phyloP scores from a whole-genome alignment of 73 alveolate species.

The Paraurostyla sp. region DNA sequence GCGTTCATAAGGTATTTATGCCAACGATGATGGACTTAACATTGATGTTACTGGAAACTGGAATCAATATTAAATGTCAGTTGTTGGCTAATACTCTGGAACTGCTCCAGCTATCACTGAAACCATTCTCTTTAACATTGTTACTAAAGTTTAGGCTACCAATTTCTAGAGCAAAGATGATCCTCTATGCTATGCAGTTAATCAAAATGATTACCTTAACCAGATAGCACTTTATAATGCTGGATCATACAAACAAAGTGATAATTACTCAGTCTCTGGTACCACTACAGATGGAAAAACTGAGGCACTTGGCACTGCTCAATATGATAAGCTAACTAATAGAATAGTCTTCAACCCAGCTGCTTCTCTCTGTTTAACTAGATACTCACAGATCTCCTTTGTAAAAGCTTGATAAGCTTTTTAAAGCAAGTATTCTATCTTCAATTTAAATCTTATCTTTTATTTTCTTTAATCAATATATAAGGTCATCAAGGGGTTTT shows the following conservation, averaged over 20 bases:
- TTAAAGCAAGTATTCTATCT: no score
- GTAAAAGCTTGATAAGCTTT: no score
- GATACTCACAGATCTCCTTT: neutral
- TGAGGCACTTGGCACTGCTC: neutral
- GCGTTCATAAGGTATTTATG: conserved; percentile 18
- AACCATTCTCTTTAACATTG: no score
- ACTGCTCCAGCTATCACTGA: neutral
- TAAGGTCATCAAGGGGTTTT: no score
- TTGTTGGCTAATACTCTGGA: neutral
- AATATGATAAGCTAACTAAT: conserved; percentile 1
- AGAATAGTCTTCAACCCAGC: neutral
- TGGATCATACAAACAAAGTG: neutral
- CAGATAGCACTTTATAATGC: conserved; percentile 28
- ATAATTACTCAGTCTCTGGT: neutral
- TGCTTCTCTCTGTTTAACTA: neutral
- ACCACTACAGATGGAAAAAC: neutral
- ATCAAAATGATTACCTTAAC: conserved; percentile 21
- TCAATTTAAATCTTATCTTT: no score
- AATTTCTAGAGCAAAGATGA: neutral
- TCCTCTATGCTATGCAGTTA: conserved; percentile 22
- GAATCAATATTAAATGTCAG: conserved; percentile 14
- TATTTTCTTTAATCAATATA: no score
- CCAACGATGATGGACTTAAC: conserved; percentile 51
- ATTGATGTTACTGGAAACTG: neutral
- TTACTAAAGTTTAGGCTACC: no score